phyloP scores from a whole-genome alignment of 495 filamentous ascomycete species.

The Neurospora hispaniola region DNA sequence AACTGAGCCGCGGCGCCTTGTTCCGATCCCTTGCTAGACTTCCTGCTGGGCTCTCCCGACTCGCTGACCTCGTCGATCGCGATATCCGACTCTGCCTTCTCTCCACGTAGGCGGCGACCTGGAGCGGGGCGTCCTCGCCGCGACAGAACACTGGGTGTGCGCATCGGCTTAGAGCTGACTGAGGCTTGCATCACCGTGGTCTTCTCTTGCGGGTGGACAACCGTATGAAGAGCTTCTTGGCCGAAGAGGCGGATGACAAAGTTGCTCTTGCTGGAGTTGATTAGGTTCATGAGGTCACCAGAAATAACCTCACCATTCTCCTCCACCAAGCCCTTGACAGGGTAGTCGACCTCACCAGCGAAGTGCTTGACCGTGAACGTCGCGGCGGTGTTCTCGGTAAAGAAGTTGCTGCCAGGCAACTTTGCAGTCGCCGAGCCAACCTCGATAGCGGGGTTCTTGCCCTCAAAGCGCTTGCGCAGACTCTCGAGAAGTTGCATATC shows the following conservation, averaged over 20 bases:
- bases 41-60: constrained; percentile 31
- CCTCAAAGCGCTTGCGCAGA: constrained; percentile 82
- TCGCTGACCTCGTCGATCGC: constrained; percentile 36
- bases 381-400: constrained; percentile 63
- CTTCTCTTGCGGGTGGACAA: constrained; percentile 83
- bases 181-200: constrained; percentile 91
- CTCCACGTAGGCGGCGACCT: constrained; percentile 19
- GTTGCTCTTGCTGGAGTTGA: constrained; percentile 74
- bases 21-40: constrained; percentile 28
- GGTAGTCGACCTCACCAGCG: constrained; percentile 94
- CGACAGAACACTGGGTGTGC: constrained; percentile 86
- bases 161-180: constrained; percentile 85
- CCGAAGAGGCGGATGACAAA: constrained; percentile 87
- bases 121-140: constrained; percentile 39
- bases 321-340: constrained; percentile 72
- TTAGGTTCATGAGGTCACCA: constrained; percentile 90
- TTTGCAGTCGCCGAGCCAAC: constrained; percentile 57
- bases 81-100: constrained; percentile 33
- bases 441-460: constrained; percentile 80
- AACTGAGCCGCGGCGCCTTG: constrained; percentile 92
- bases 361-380: constrained; percentile 90
- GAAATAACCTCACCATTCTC: constrained; percentile 95
- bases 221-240: constrained; percentile 81
- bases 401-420: constrained; percentile 69
- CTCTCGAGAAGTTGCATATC: constrained; percentile 86